Evolutionary conservation across 2,329 filamentous ascomycete species (phyloP).

Genomic region (Trichoderma atroviride): DNA sequence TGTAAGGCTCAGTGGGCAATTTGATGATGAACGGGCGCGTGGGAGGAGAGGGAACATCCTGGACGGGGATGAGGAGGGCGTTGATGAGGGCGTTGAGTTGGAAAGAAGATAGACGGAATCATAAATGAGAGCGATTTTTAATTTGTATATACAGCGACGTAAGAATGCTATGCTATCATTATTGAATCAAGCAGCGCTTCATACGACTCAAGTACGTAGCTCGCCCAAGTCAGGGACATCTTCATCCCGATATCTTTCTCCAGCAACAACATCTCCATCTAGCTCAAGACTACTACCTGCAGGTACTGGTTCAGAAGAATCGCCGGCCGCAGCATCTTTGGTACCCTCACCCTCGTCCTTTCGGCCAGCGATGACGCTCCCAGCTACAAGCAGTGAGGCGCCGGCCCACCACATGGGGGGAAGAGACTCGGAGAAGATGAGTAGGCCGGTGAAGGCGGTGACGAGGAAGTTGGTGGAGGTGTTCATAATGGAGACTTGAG

Average conservation of each 20-base stretch:
- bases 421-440: slow-evolving; percentile 71
- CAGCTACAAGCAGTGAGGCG: slow-evolving; percentile 70
- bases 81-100: slow-evolving; percentile 49
- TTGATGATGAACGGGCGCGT: slow-evolving; percentile 42
- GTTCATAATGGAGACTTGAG: slow-evolving; percentile 80
- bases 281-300: slow-evolving; percentile 29
- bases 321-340: slow-evolving; percentile 32
- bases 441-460: slow-evolving; percentile 70
- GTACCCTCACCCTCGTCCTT: slow-evolving; percentile 57
- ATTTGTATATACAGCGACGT: slow-evolving; percentile 5
- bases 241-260: slow-evolving; percentile 38
- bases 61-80: slow-evolving; percentile 47
- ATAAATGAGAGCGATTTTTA: neutral
- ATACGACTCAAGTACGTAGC: neutral
- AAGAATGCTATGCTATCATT: neutral
- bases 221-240: slow-evolving; percentile 44
- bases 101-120: slow-evolving; percentile 38
- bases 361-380: slow-evolving; percentile 76
- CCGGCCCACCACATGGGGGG: slow-evolving; percentile 78
- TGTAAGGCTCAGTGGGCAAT: slow-evolving; percentile 52
- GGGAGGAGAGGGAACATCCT: slow-evolving; percentile 50
- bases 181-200: neutral
- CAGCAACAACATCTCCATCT: slow-evolving; percentile 29
- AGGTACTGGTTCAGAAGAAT: slow-evolving; percentile 38
- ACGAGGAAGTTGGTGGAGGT: slow-evolving; percentile 81